Conservation (phyloP, 192 early-diverging fungal species). For the Rhizoclosmatium globosum region DNA sequence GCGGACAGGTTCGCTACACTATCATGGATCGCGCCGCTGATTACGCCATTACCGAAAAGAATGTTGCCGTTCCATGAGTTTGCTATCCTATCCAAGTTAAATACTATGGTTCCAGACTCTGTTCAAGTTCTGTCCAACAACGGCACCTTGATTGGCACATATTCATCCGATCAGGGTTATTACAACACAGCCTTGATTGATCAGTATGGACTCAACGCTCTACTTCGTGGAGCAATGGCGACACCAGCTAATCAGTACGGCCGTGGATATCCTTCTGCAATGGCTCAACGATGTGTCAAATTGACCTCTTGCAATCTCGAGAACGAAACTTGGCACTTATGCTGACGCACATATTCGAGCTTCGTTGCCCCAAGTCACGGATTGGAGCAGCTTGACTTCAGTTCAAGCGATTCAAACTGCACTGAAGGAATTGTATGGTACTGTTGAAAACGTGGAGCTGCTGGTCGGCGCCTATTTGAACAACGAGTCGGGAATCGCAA, state of each 20-base stretch:
- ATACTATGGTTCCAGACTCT: not conserved
- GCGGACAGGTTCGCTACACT: not conserved
- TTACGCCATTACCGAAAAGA: not conserved
- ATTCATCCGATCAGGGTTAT: not conserved
- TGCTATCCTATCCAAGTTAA: not conserved
- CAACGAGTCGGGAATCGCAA: not conserved
- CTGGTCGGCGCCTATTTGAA: not conserved
- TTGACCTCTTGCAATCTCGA: not conserved
- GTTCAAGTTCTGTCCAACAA: not conserved
- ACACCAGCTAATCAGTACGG: not conserved
- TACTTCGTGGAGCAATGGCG: not conserved
- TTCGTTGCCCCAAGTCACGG: not conserved
- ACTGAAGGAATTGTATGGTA: not conserved
- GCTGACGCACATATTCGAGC: not conserved
- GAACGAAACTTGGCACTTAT: not conserved
- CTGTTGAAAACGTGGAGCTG: not conserved
- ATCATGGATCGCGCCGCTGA: not conserved
- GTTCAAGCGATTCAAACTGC: not conserved
- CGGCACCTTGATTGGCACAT: conserved; percentile 10
- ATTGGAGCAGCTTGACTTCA: not conserved
- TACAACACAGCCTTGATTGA: conserved; percentile 2
- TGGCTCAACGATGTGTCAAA: not conserved
- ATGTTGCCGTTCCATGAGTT: not conserved
- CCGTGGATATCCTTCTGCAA: conserved; percentile 9
- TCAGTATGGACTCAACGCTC: conserved; percentile 3